A percentile compares a stretch with the other conserved stretches of the same genome.
Evolutionary conservation across 2,329 filamentous ascomycete genomes (phyloP).

Genomic region (Claviceps africana): DNA sequence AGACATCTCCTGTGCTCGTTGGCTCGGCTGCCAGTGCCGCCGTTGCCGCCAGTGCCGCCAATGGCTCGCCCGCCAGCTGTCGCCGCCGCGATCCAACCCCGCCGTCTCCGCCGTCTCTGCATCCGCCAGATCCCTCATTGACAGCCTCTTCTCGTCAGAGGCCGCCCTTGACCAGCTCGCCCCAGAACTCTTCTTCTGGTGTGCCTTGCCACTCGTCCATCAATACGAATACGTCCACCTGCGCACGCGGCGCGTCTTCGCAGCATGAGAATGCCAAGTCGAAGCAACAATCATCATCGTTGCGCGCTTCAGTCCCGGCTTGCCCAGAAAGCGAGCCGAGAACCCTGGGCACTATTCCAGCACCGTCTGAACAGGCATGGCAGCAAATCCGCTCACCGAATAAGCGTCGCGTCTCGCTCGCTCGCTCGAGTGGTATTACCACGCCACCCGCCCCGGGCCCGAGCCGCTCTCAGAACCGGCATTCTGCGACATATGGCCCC

Average conservation of each 20-base stretch:
- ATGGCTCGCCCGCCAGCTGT: constrained; percentile 36
- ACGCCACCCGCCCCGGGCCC: not conserved
- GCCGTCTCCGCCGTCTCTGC: constrained; percentile 13
- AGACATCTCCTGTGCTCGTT: constrained; percentile 39
- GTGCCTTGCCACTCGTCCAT: constrained; percentile 13
- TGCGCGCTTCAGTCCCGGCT: not conserved
- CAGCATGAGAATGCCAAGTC: not conserved
- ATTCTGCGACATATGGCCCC: constrained; percentile 11
- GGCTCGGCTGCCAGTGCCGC: constrained; percentile 29
- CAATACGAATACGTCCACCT: constrained; percentile 3
- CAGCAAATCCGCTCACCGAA: constrained; percentile 15
- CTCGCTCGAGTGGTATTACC: not conserved
- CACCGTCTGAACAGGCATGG: not conserved
- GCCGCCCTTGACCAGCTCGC: constrained; percentile 10
- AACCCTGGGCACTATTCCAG: not conserved
- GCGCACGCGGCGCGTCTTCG: not conserved
- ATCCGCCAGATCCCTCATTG: constrained; percentile 12
- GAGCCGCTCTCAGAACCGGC: not conserved
- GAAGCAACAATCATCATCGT: not conserved
- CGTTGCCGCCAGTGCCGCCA: constrained; percentile 23
- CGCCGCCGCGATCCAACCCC: constrained; percentile 17
- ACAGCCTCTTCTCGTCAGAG: not conserved
- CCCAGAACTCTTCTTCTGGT: constrained; percentile 1
- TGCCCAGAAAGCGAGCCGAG: not conserved
- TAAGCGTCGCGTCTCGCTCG: constrained; percentile 19